Evolutionary conservation across 768 basidiomycete species (phyloP).

Genomic region (Ramaria rubella): DNA sequence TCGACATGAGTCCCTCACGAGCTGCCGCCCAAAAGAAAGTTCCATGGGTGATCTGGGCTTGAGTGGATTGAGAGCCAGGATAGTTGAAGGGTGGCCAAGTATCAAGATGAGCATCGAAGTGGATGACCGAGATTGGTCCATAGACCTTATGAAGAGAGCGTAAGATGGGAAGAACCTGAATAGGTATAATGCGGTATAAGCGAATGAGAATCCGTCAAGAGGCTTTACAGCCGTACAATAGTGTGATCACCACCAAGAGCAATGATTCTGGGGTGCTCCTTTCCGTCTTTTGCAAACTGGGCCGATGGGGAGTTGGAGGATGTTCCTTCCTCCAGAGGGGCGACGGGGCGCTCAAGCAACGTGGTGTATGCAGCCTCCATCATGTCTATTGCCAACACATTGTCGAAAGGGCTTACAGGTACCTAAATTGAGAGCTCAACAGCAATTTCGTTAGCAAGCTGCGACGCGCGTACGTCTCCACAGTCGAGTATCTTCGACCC

Average conservation of each 20-base stretch:
- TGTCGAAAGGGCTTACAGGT: constrained; percentile 75
- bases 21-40: constrained; percentile 79
- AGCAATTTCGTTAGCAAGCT: neutral
- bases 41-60: constrained; percentile 73
- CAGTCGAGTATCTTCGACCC: constrained; percentile 69
- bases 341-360: constrained; percentile 52
- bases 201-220: neutral
- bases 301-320: constrained; percentile 21
- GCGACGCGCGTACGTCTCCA: constrained; percentile 52
- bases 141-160: constrained; percentile 73
- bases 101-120: constrained; percentile 33
- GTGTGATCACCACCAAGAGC: constrained; percentile 85
- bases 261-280: constrained; percentile 68
- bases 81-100: constrained; percentile 21
- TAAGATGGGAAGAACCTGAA: constrained; percentile 70
- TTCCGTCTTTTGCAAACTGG: constrained; percentile 47
- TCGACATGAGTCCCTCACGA: constrained; percentile 69
- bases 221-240: constrained; percentile 39
- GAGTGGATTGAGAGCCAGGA: constrained; percentile 40
- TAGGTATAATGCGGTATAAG: no score
- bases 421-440: constrained; percentile 36
- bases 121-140: constrained; percentile 72
- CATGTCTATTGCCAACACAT: constrained; percentile 75
- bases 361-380: constrained; percentile 82
- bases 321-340: constrained; percentile 22